Base-by-base conservation (phyloP, 345 rosid species). In the Rhizophora mangle region DNA sequence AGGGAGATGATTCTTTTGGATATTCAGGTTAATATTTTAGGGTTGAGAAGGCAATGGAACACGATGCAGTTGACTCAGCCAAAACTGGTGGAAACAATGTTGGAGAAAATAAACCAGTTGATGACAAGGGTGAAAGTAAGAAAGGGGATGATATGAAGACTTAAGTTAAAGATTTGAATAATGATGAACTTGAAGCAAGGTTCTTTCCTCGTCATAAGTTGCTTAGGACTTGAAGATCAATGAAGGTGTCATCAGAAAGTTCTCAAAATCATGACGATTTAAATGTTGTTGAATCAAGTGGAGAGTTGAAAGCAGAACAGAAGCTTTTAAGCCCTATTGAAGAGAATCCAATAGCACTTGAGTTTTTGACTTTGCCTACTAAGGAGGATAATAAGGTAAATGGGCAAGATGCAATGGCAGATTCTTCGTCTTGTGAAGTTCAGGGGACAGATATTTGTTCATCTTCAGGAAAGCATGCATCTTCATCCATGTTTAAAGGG, bases 191-290 rank as follows among this genome's bases (percentile, higher is more conserved):
- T 29, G 98, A 96, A 81, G 95, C 87, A 56, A 89, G 96, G 53
- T 85, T 96, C n/a, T 86, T 96, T 79, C 99, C 99, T 75, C 97
- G 90, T 81, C 98, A 90, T 47, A 92, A 86, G 80, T 79, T 96
- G 88, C 90, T 92, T 5, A 82, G 86, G 74, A 79, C 76, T 68
- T 80, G 95, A 64, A 77, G 81, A 15, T 75, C 80, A 31, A 54
- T 70, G 32, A 87, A 84, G 78, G 63, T 74, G 24, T 64, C 83
- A 13, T 68, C 73, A 19, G 72, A 73, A 26, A 76, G 65, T 68
- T 72, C 76, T 24, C 82, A 69, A 70, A 75, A 65, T 32, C 79
- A 62, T 39, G 74, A 64, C 2, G 29, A 72, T 58, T 74, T 58
- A 64, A 52, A 58, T 69, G 65, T 30, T 20, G 24, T n/a, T 8